Conservation (phyloP, 2,329 filamentous ascomycete species). For the Penicillium freii region DNA sequence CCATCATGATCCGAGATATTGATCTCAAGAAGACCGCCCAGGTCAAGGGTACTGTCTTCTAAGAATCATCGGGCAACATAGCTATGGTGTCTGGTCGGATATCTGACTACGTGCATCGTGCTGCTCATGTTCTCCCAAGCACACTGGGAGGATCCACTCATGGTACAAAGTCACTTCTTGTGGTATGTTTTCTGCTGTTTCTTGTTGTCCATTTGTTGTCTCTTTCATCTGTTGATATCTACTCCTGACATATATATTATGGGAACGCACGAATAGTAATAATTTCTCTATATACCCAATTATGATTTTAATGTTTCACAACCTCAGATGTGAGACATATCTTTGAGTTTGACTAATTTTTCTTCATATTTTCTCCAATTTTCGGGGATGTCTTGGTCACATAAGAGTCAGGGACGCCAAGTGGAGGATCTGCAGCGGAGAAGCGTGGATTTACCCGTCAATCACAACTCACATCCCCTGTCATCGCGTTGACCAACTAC, state of each 20-base stretch:
- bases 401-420: background rate
- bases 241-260: background rate
- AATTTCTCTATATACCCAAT: too few relatives aligned
- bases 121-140: background rate
- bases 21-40: slow-evolving; percentile 51
- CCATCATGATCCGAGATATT: slow-evolving; percentile 51
- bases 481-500: background rate
- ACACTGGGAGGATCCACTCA: background rate
- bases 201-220: background rate
- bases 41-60: slow-evolving; percentile 52
- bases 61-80: slow-evolving; percentile 9
- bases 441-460: slow-evolving; percentile 18
- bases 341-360: too few relatives aligned
- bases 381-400: too few relatives aligned
- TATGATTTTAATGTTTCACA: too few relatives aligned
- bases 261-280: background rate
- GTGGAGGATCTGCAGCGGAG: slow-evolving; percentile 18
- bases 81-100: background rate
- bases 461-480: slow-evolving; percentile 10
- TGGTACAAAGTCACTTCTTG: background rate
- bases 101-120: too few relatives aligned
- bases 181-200: background rate
- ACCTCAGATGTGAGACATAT: too few relatives aligned
- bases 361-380: too few relatives aligned
- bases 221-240: background rate